These are phyloP conservation scores for Rutstroemia sydowiana DNA, from an alignment of 2,329 filamentous ascomycete genomes.

Conservation along the genomic window DNA sequence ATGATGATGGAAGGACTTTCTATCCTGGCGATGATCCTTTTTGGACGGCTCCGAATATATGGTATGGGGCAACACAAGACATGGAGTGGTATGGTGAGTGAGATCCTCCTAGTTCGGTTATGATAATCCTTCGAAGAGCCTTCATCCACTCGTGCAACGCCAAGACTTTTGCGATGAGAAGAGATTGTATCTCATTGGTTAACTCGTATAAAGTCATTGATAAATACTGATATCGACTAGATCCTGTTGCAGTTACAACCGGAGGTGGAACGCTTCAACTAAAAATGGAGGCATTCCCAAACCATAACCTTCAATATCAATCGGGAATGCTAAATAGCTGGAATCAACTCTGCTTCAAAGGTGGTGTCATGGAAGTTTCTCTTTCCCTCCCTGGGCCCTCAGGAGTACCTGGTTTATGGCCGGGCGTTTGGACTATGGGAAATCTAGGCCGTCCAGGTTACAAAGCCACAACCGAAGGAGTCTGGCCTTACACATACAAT, in stretches of 20 bases:
- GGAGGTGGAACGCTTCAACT: slow-evolving; percentile 39
- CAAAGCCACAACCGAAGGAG: slow-evolving; percentile 42
- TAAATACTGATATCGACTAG: too few species aligned
- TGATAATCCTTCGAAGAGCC: too few species aligned
- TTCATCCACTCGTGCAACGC: too few species aligned
- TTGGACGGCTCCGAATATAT: slow-evolving; percentile 44
- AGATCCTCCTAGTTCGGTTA: too few species aligned
- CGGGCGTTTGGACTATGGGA: slow-evolving; percentile 47
- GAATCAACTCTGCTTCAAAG: slow-evolving; percentile 49
- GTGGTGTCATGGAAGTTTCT: slow-evolving; percentile 44
- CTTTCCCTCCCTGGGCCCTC: slow-evolving; percentile 44
- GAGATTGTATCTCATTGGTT: too few species aligned
- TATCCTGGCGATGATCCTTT: slow-evolving; percentile 51
- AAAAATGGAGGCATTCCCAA: slow-evolving; percentile 38
- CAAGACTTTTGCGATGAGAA: too few species aligned
- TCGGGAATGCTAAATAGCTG: slow-evolving; percentile 46
- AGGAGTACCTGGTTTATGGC: slow-evolving; percentile 43
- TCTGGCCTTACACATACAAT: slow-evolving; percentile 49
- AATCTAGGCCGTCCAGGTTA: slow-evolving; percentile 47
- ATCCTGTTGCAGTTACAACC: slow-evolving; percentile 42
- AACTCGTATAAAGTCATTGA: too few species aligned
- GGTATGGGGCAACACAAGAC: slow-evolving; percentile 45
- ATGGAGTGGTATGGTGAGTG: slow-evolving; percentile 32
- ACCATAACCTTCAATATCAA: slow-evolving; percentile 39
- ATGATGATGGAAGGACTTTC: slow-evolving; percentile 43